A percentile compares a stretch with the other conserved stretches of the same genome.
Conservation (phyloP, 2,329 filamentous ascomycete species). For the Stachybotrys echinatus region DNA sequence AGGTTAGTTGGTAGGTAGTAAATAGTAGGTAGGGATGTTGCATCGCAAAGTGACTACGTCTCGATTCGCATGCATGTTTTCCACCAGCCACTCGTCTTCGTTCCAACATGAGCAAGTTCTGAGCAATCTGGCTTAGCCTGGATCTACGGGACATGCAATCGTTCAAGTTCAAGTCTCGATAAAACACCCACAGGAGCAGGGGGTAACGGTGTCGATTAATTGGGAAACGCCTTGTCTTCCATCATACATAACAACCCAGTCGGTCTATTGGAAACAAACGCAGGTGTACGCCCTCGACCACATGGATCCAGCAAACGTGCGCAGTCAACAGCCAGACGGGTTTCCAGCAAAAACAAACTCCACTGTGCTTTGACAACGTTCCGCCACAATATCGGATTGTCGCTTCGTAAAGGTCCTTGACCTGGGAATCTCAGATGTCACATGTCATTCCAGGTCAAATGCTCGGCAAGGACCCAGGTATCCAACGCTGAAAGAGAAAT, state of each 20-base stretch:
- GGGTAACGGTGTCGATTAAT: conserved; percentile 31
- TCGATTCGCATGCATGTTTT: too few relatives aligned
- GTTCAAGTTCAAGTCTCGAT: too few relatives aligned
- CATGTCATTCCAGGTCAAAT: neutral
- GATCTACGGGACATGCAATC: too few relatives aligned
- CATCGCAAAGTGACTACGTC: too few relatives aligned
- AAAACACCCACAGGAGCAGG: neutral
- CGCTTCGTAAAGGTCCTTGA: conserved; percentile 20
- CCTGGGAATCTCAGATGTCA: conserved; percentile 20
- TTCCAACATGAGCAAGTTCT: too few relatives aligned
- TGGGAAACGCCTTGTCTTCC: conserved; percentile 39
- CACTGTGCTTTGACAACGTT: conserved; percentile 26
- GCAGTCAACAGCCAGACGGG: conserved; percentile 4
- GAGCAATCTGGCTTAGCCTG: too few relatives aligned
- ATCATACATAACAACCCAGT: conserved; percentile 33
- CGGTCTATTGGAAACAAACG: neutral
- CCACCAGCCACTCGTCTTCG: too few relatives aligned
- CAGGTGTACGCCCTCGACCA: neutral
- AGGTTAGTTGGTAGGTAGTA: too few relatives aligned
- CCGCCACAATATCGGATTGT: conserved; percentile 21
- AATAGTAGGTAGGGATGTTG: too few relatives aligned
- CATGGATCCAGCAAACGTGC: neutral
- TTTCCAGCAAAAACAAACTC: conserved; percentile 23
- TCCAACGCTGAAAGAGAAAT: conserved; percentile 12
- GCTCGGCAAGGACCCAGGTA: conserved; percentile 13